Conservation (phyloP, 352 stramenopile species). For the Phytophthora pisi region DNA sequence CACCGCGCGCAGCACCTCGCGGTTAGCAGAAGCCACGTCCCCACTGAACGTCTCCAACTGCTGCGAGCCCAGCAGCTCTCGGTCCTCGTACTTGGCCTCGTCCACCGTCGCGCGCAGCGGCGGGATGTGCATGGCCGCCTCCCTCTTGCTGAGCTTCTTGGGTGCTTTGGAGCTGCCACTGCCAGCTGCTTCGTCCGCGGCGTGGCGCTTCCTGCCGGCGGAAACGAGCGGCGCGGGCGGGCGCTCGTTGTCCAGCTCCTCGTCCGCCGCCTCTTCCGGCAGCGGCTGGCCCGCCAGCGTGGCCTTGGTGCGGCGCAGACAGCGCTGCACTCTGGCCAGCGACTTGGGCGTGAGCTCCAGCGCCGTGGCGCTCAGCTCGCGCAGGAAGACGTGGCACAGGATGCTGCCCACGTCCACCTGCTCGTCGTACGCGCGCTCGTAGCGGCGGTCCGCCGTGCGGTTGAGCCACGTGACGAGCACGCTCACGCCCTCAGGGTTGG, state of each 20-base stretch:
- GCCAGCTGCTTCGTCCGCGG: constrained; percentile 2
- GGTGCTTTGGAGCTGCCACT: neutral
- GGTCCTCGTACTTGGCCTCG: constrained; percentile 59
- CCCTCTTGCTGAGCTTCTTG: constrained; percentile 42
- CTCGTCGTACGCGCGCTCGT: constrained; percentile 68
- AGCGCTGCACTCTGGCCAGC: constrained; percentile 53
- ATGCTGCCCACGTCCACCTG: constrained; percentile 67
- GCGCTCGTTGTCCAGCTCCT: constrained; percentile 63
- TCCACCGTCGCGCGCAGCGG: constrained; percentile 57
- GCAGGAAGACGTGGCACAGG: constrained; percentile 72
- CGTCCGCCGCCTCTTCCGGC: constrained; percentile 35
- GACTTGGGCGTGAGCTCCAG: constrained; percentile 75
- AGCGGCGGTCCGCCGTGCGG: constrained; percentile 33
- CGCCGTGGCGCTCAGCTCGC: constrained; percentile 41
- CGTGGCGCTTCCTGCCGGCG: constrained; percentile 30
- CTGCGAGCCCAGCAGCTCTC: constrained; percentile 58
- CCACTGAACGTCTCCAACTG: constrained; percentile 43
- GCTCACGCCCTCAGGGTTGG: constrained; percentile 35
- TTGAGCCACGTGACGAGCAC: constrained; percentile 77
- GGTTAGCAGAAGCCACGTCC: constrained; percentile 56
- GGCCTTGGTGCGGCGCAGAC: constrained; percentile 42
- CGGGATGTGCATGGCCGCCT: constrained; percentile 48
- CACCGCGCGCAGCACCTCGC: constrained; percentile 74
- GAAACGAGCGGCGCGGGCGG: constrained; percentile 36
- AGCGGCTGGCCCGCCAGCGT: constrained; percentile 26